A percentile compares a stretch with the other conserved stretches of the same genome.
Conservation (phyloP, 225 moss, liverwort and hornwort species). For the Anthoceros angustus region DNA sequence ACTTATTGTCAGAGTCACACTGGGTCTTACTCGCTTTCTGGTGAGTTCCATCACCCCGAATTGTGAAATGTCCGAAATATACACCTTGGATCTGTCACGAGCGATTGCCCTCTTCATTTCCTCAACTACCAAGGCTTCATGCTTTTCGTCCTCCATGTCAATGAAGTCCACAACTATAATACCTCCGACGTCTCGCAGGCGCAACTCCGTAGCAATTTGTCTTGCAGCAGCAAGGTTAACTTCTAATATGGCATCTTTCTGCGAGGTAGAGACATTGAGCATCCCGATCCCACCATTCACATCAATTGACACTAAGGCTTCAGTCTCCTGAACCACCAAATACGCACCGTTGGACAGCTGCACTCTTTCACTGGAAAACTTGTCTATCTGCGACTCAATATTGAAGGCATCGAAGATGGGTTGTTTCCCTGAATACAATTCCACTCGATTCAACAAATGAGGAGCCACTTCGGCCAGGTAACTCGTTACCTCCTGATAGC, state of each 20-base stretch:
- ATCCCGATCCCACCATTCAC: constrained; percentile 90
- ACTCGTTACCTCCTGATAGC: constrained; percentile 75
- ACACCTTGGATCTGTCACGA: constrained; percentile 65
- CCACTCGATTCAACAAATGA: constrained; percentile 61
- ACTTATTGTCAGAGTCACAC: constrained; percentile 74
- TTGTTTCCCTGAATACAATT: constrained; percentile 58
- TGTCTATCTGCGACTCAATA: constrained; percentile 69
- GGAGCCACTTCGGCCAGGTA: constrained; percentile 96
- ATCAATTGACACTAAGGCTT: constrained; percentile 86
- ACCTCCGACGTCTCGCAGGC: constrained; percentile 85
- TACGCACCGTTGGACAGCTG: constrained; percentile 81
- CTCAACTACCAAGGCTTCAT: constrained; percentile 63
- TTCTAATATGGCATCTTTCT: constrained; percentile 63
- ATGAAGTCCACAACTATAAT: constrained; percentile 96
- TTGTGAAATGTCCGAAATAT: constrained; percentile 76
- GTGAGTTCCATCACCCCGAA: constrained; percentile 98
- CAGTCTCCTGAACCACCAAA: constrained; percentile 83
- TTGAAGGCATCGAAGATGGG: constrained; percentile 84
- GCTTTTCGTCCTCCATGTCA: constrained; percentile 69
- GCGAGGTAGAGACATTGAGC: constrained; percentile 57
- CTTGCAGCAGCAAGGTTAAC: constrained; percentile 86
- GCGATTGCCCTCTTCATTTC: constrained; percentile 85
- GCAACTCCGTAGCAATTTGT: constrained; percentile 72
- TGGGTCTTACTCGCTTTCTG: constrained; percentile 75
- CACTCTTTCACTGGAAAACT: constrained; percentile 67